Evolutionary conservation across 2,329 filamentous ascomycete genomes (phyloP).

Genomic region (Trichoderma endophyticum): DNA sequence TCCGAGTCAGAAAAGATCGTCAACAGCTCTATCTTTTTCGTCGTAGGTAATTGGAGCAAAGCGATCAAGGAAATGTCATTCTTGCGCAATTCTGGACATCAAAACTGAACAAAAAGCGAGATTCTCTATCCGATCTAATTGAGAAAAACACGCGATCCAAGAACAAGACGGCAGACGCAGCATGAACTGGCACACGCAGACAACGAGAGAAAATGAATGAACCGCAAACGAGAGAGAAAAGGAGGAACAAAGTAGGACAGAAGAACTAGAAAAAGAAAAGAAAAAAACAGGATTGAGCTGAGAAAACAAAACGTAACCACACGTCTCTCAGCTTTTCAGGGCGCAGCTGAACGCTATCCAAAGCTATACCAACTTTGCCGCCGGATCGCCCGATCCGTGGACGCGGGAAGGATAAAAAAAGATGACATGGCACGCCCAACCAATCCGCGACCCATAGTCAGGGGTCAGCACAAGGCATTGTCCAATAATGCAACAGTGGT

Average conservation of each 20-base stretch:
- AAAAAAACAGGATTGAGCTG: background rate
- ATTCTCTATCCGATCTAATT: background rate
- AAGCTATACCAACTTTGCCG: constrained; percentile 8
- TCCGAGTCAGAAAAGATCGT: background rate
- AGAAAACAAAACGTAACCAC: background rate
- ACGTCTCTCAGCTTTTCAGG: constrained; percentile 12
- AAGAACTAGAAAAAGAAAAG: too few relatives aligned
- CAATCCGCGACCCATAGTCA: constrained; percentile 1
- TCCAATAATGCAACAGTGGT: constrained; percentile 6
- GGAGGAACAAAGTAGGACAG: background rate
- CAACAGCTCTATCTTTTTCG: background rate
- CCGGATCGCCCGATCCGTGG: constrained; percentile 14
- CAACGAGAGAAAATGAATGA: background rate
- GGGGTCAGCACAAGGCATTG: background rate
- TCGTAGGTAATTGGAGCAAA: background rate
- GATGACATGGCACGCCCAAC: background rate
- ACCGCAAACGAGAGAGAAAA: background rate
- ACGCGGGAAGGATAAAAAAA: constrained; percentile 10
- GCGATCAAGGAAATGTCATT: background rate
- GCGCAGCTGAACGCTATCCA: constrained; percentile 13
- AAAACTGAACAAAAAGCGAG: background rate
- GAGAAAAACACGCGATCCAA: background rate
- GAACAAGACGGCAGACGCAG: background rate
- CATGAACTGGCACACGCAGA: background rate
- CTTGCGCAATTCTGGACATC: background rate